Base-by-base conservation (phyloP, 2,329 filamentous ascomycete genomes). In the Ophiostoma perfectum region DNA sequence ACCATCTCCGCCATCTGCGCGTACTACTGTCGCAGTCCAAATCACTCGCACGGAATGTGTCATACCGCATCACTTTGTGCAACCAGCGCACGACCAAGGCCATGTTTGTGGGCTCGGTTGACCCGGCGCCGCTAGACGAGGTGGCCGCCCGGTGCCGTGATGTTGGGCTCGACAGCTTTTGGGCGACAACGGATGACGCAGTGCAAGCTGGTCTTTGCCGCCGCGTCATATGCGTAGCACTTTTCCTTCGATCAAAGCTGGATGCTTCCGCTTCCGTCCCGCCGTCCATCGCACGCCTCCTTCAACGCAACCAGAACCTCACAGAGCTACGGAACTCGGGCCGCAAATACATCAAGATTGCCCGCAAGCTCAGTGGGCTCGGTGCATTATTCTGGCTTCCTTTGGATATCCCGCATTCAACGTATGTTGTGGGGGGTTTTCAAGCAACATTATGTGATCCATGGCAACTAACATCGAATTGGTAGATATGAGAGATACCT, bases 321-420 rank as follows among this genome's bases (percentile, higher is more conserved):
- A 70, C 74, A 0, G 76, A 78, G 3, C 49, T 78, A 16, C 70
- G 75, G 2, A 76, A 77, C 68, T 74, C 76, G 0, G 76, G 76
- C 0, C 76, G 73, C 41, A 78, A 78, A 66, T 78, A 78, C 7
- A 74, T 78, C 68, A 77, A 77, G 66, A 75, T 78, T 38, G 75
- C 74, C 0, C 70, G 76, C 2, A 71, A 72, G 41, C 70, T 78
- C 2, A 75, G 75, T 0, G 73, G 73, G 1, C 69, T 77, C 2
- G 76, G 76, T 0, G 73, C 75, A 0, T 70, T 78, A 2, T 70
- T 77, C 11, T 78, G 76, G 76, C 73, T 78, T 12, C 76, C 76
- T 0, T 16, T 74, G 6, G 74, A 75, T 5, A 72, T 78, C 0
- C 76, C 76, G 0, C 71, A 74, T 9, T 78, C 76, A 0, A 78